Conservation (phyloP, 139 green algal species). For the Closterium sp. region DNA sequence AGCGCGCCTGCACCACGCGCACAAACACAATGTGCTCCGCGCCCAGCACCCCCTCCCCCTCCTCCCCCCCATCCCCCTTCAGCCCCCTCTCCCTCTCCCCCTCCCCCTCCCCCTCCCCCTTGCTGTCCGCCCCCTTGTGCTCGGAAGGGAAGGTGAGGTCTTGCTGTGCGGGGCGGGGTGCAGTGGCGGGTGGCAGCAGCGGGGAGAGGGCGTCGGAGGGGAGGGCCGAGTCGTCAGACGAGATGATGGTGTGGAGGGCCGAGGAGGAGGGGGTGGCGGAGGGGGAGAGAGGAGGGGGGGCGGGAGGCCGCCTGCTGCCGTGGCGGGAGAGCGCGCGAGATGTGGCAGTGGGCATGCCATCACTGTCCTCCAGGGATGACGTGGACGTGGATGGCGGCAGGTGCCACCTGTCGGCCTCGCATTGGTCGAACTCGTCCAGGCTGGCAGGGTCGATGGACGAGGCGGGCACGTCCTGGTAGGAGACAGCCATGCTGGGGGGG, state of each 20-base stretch:
- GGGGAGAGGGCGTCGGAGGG: neutral
- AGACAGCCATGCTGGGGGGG: neutral
- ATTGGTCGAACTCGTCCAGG: neutral
- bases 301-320: neutral
- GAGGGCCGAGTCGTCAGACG: neutral
- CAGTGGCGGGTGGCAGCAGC: neutral
- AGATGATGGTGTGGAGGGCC: neutral
- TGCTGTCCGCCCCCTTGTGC: neutral
- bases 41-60: neutral
- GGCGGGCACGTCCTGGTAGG: neutral
- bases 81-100: too few species aligned
- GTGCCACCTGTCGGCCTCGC: neutral
- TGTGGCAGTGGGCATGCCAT: neutral
- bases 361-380: neutral
- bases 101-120: too few species aligned
- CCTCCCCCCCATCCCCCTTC: too few species aligned
- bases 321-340: neutral
- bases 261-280: neutral
- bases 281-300: neutral
- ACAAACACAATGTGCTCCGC: conserved; percentile 30
- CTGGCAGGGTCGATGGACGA: neutral
- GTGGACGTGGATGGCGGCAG: neutral
- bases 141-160: neutral
- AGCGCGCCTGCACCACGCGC: conserved; percentile 28
- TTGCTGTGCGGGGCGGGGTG: too few species aligned